A percentile compares a stretch with the other conserved stretches of the same genome.
phyloP scores from a whole-genome alignment of 306 rosid species.

The Trifolium fragiferum region DNA sequence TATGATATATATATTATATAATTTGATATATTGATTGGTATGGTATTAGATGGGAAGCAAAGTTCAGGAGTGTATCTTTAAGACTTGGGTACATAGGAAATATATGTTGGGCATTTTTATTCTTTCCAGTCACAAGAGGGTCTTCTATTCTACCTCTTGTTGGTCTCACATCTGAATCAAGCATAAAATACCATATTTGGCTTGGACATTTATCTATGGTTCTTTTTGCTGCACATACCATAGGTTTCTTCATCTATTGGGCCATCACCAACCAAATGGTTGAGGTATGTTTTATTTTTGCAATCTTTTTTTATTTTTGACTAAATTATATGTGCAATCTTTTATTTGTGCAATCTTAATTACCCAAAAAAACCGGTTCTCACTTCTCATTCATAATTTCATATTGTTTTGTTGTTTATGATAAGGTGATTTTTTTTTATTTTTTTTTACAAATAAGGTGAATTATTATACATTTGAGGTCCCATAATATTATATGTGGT shows the following conservation, averaged over 20 bases:
- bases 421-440: too few species aligned
- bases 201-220: conserved; percentile 69
- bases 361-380: too few species aligned
- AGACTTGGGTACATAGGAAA: conserved; percentile 76
- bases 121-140: conserved; percentile 73
- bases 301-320: neutral
- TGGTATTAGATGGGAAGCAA: conserved; percentile 66
- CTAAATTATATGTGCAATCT: neutral
- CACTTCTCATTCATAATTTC: too few species aligned
- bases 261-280: conserved; percentile 60
- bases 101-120: conserved; percentile 76
- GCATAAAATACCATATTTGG: conserved; percentile 75
- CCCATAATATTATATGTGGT: neutral
- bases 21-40: neutral
- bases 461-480: conserved; percentile 6
- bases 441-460: too few species aligned
- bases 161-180: conserved; percentile 72
- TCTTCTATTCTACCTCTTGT: conserved; percentile 67
- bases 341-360: neutral
- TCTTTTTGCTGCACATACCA: conserved; percentile 60
- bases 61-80: conserved; percentile 67
- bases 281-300: conserved; percentile 38
- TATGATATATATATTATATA: too few species aligned
- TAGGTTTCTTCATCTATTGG: conserved; percentile 73
- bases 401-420: conserved; percentile 7